Evolutionary conservation across 805 yeast genomes (phyloP).

Genomic region (Yarrowia sp.): DNA sequence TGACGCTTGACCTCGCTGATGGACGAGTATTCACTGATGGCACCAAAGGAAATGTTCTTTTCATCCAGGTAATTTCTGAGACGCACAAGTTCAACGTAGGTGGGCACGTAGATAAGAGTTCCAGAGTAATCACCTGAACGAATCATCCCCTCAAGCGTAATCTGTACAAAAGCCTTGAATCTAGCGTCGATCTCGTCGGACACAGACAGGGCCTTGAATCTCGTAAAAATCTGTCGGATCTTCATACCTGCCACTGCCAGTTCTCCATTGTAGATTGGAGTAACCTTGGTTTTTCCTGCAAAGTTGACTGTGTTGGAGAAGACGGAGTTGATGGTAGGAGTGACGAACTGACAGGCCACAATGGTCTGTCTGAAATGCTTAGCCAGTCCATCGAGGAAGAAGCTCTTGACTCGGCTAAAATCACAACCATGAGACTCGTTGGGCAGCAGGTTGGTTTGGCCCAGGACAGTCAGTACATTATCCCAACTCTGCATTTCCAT

Average conservation of each 20-base stretch:
- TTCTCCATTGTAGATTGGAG: constrained; percentile 50
- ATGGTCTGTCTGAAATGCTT: constrained; percentile 70
- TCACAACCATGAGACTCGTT: constrained; percentile 77
- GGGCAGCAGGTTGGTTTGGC: constrained; percentile 73
- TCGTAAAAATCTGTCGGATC: constrained; percentile 54
- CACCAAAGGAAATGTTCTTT: constrained; percentile 62
- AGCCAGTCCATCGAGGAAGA: constrained; percentile 84
- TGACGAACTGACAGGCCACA: constrained; percentile 66
- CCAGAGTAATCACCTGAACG: constrained; percentile 66
- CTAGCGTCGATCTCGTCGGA: constrained; percentile 75
- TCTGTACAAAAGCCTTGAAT: constrained; percentile 73
- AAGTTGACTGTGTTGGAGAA: constrained; percentile 40
- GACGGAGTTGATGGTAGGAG: constrained; percentile 77
- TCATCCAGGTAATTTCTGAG: constrained; percentile 63
- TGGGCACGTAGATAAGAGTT: constrained; percentile 73
- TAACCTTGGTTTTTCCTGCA: constrained; percentile 39
- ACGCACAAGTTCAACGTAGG: constrained; percentile 80
- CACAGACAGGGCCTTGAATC: constrained; percentile 57
- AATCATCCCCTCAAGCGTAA: constrained; percentile 65
- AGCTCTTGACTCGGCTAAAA: constrained; percentile 85
- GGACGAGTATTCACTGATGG: constrained; percentile 78
- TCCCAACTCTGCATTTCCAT: constrained; percentile 92
- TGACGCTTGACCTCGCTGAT: constrained; percentile 68
- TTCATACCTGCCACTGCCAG: constrained; percentile 63
- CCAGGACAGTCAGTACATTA: constrained; percentile 64